A percentile compares a stretch with the other conserved stretches of the same genome.
Evolutionary conservation across 805 yeast genomes (phyloP).

Genomic region (Monosporozyma solicola): DNA sequence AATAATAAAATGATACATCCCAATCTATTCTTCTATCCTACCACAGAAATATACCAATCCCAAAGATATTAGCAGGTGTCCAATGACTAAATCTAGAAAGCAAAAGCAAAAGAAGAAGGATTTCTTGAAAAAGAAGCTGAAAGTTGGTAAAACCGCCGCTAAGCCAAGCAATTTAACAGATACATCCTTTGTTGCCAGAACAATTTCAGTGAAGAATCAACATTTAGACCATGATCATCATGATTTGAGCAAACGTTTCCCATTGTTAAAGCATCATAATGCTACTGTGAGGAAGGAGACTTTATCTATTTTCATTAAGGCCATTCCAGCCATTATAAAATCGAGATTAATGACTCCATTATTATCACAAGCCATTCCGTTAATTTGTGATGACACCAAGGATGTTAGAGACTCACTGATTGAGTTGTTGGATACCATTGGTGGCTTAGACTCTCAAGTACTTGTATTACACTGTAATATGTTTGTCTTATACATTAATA

Average conservation of each 20-base stretch:
- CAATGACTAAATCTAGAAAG: constrained; percentile 30
- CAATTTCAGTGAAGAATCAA: constrained; percentile 27
- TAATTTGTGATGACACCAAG: constrained; percentile 47
- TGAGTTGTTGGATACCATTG: constrained; percentile 40
- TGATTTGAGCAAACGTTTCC: constrained; percentile 51
- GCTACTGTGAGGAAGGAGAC: constrained; percentile 65
- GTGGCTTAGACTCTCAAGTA: constrained; percentile 43
- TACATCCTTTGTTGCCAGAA: constrained; percentile 71
- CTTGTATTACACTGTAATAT: constrained; percentile 52
- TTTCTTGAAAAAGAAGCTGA: constrained; percentile 57
- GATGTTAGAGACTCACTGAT: constrained; percentile 54
- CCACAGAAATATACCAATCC: no score
- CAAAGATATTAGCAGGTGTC: background rate
- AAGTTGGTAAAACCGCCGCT: constrained; percentile 76
- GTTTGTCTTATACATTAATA: constrained; percentile 64
- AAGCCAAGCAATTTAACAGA: constrained; percentile 72
- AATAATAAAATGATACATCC: background rate
- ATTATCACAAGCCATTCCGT: constrained; percentile 24
- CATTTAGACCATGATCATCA: constrained; percentile 23
- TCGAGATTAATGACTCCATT: constrained; percentile 25
- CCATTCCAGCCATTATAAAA: constrained; percentile 38
- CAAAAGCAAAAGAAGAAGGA: constrained; percentile 38
- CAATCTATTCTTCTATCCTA: background rate
- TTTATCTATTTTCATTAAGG: constrained; percentile 41
- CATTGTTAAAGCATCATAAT: constrained; percentile 68